Evolutionary conservation across 2,329 filamentous ascomycete genomes (phyloP), one percentile per base, ranked within the genome.

Genomic region (Teratosphaeria gauchensis): DNA sequence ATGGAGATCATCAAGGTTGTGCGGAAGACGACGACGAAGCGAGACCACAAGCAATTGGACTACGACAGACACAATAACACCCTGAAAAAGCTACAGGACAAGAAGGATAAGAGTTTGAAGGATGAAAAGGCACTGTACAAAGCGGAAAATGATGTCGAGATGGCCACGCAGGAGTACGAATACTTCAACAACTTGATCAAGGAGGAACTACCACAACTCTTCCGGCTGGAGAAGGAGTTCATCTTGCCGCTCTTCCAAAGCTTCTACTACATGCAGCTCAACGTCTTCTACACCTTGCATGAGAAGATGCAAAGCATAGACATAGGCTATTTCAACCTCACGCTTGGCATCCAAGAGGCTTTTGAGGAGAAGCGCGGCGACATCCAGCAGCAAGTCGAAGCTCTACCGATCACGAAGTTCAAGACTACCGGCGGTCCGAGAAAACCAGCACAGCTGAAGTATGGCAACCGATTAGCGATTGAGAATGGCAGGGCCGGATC

Each of bases 231-330:
- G 74, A 84, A 87, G 63, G 88, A 97, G 74, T 97, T 99, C 73
- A 99, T 99, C 74, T 87, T 90, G 66, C 94, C 94, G 2, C 84
- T 99, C 7, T 99, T 99, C 81, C 94, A 97, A 74, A 95, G 90
- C 9, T 99, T 99, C 78, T 99, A 99, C 77, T 99, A 97, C 80
- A 99, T 99, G 94, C 94, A 99, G 75, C 84, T 99, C 64, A 99
- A 99, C 75, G 90, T 99, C 64, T 99, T 97, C 75, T 99, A 99
- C 76, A 99, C 94, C 0, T 81, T 99, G 57, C 94, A 99, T 73
- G 92, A 97, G 76, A 90, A 87, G 76, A 99, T 99, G 94, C 94
- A 99, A 77, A 85, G 83, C 65, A 91, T 95, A 73, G 92, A 97
- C 70, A 99, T 99, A 71, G 91, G 91, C 62, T 99, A 99, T 77